Conservation (phyloP, 2,329 filamentous ascomycete species). For the Fusarium sp. region DNA sequence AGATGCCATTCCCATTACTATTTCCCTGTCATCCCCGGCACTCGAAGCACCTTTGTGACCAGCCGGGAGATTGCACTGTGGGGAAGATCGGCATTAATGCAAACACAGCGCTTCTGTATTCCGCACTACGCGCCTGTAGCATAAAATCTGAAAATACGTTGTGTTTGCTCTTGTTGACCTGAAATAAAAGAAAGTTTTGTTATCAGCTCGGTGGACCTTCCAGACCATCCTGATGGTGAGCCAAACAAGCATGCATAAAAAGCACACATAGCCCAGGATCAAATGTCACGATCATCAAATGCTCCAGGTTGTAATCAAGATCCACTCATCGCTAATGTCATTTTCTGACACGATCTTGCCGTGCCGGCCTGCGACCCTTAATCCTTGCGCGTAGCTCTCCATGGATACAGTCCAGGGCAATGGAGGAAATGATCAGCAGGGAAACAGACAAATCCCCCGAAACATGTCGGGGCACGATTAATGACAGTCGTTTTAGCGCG, state of each 20-base stretch:
- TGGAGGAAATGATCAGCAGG: constrained; percentile 15
- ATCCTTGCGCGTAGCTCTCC: constrained; percentile 10
- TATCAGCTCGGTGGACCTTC: background rate
- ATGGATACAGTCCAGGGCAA: background rate
- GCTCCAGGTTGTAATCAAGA: background rate
- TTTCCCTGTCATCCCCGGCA: background rate
- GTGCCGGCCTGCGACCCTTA: constrained; percentile 8
- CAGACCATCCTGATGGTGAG: background rate
- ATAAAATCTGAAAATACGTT: background rate
- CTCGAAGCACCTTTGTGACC: constrained; percentile 26
- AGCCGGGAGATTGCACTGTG: constrained; percentile 40
- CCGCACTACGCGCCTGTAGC: constrained; percentile 3
- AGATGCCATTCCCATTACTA: background rate
- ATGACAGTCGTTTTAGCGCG: background rate
- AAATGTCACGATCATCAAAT: background rate
- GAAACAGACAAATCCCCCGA: constrained; percentile 9
- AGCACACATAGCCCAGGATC: background rate
- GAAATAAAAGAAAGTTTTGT: background rate
- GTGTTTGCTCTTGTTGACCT: background rate
- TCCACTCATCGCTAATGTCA: constrained; percentile 6
- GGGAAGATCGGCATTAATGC: constrained; percentile 33
- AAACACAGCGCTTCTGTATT: constrained; percentile 1
- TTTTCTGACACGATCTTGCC: constrained; percentile 18
- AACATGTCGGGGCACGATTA: constrained; percentile 16
- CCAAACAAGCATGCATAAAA: background rate